Evolutionary conservation across 2,329 filamentous ascomycete genomes (phyloP).

Genomic region (Diplocarpon mali): DNA sequence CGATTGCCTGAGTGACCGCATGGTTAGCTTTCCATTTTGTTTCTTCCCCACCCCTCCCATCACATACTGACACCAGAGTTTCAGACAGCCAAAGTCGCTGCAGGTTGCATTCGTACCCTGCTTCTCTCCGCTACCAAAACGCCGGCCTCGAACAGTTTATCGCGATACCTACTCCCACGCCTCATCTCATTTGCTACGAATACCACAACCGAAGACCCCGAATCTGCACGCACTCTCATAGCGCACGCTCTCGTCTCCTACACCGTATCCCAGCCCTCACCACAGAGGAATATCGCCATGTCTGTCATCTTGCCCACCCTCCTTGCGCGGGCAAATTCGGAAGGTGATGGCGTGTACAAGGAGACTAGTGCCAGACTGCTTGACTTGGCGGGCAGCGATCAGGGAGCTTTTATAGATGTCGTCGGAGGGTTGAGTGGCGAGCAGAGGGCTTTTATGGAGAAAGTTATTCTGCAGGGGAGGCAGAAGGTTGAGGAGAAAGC

Average conservation of each 20-base stretch:
- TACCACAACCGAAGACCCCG: slow-evolving; percentile 65
- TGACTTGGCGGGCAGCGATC: slow-evolving; percentile 69
- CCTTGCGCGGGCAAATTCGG: slow-evolving; percentile 57
- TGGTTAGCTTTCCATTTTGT: slow-evolving; percentile 36
- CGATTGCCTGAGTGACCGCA: slow-evolving; percentile 71
- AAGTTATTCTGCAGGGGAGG: slow-evolving; percentile 56
- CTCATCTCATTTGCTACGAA: slow-evolving; percentile 65
- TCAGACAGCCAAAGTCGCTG: slow-evolving; percentile 76
- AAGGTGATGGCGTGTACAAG: slow-evolving; percentile 45
- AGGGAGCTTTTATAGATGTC: slow-evolving; percentile 59
- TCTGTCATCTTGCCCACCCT: slow-evolving; percentile 69
- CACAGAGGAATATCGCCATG: slow-evolving; percentile 49
- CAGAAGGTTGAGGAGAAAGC: slow-evolving; percentile 30
- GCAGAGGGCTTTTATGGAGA: slow-evolving; percentile 69
- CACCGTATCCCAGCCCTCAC: slow-evolving; percentile 38
- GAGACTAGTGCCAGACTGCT: slow-evolving; percentile 70
- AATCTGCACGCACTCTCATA: slow-evolving; percentile 59
- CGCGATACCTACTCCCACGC: slow-evolving; percentile 62
- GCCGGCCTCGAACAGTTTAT: slow-evolving; percentile 59
- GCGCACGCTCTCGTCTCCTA: slow-evolving; percentile 68
- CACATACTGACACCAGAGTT: slow-evolving; percentile 8
- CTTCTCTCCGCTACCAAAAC: slow-evolving; percentile 55
- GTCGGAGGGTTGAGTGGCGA: slow-evolving; percentile 60
- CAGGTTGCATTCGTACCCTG: slow-evolving; percentile 79
- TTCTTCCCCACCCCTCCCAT: neutral